These are phyloP conservation scores for Solanum ossicruentum DNA, from an alignment of 257 asterid genomes.

Conservation along the genomic window DNA sequence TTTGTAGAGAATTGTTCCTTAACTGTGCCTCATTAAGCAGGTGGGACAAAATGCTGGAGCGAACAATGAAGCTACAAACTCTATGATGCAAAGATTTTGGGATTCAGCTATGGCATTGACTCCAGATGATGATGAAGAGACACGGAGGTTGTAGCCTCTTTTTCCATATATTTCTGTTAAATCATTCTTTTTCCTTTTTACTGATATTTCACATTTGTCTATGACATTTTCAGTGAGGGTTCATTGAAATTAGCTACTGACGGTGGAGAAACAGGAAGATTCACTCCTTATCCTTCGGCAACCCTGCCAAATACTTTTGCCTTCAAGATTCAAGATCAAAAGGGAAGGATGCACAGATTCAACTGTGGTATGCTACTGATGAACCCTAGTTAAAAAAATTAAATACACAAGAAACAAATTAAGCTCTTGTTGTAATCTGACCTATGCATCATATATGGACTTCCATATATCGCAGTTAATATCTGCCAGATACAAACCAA, in stretches of 20 bases:
- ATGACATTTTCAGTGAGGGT: slow-evolving; percentile 38
- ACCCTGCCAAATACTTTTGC: slow-evolving; percentile 38
- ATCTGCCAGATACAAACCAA: background rate
- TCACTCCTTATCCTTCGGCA: slow-evolving; percentile 40
- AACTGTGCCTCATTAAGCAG: slow-evolving; percentile 19
- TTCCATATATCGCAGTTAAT: background rate
- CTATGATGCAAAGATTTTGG: slow-evolving; percentile 92
- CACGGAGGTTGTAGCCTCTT: slow-evolving; percentile 42
- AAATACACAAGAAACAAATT: background rate
- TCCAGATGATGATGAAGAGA: slow-evolving; percentile 81
- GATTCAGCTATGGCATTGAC: slow-evolving; percentile 86
- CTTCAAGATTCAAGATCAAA: slow-evolving; percentile 83
- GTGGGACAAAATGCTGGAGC: slow-evolving; percentile 73
- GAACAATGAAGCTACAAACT: slow-evolving; percentile 52
- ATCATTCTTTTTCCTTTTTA: background rate
- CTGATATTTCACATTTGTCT: slow-evolving; percentile 10
- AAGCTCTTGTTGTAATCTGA: background rate
- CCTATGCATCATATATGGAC: background rate
- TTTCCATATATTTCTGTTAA: background rate
- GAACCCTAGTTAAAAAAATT: background rate
- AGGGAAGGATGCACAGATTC: slow-evolving; percentile 90
- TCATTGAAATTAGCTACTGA: slow-evolving; percentile 77
- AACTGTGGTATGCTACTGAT: slow-evolving; percentile 43
- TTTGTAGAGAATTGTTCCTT: background rate
- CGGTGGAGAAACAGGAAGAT: slow-evolving; percentile 58